A percentile compares a stretch with the other conserved stretches of the same genome.
These are phyloP conservation scores for Neospermospora avenae DNA, from an alignment of 2,329 filamentous ascomycete genomes.

Conservation along the genomic window DNA sequence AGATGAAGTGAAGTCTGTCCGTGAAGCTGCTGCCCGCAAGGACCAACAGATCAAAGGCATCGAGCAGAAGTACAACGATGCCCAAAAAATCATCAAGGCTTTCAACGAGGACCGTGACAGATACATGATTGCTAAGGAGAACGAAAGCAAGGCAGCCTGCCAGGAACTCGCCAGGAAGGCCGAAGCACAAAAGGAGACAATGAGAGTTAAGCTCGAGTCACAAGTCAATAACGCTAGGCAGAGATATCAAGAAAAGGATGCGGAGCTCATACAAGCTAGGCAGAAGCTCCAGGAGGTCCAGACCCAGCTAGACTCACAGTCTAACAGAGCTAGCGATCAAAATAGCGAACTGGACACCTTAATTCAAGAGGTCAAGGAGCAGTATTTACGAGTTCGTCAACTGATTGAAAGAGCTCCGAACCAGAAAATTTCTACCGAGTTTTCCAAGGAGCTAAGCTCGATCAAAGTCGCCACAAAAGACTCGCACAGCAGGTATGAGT, in stretches of 20 bases:
- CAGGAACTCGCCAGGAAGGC: conserved; percentile 20
- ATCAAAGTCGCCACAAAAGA: neutral
- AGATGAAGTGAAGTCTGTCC: conserved; percentile 13
- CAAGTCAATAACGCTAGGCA: conserved; percentile 19
- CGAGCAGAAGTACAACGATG: conserved; percentile 11
- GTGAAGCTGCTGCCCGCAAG: conserved; percentile 6
- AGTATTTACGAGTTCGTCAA: neutral
- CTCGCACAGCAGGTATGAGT: neutral
- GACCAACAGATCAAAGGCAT: conserved; percentile 16
- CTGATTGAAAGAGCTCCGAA: neutral
- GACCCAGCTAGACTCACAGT: neutral
- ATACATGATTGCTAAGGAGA: conserved; percentile 17
- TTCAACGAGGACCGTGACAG: conserved; percentile 31
- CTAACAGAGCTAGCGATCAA: neutral
- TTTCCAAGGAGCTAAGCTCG: neutral
- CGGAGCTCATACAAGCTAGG: conserved; percentile 4
- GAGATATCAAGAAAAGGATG: conserved; percentile 13
- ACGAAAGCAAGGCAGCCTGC: conserved; percentile 29
- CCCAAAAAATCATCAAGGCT: conserved; percentile 27
- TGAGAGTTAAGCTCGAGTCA: conserved; percentile 18
- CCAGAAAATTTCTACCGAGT: neutral
- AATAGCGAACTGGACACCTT: conserved; percentile 10
- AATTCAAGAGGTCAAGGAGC: conserved; percentile 16
- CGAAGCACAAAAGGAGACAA: conserved; percentile 14
- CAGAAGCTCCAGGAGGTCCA: neutral